A percentile compares a stretch with the other conserved stretches of the same genome.
phyloP scores from a whole-genome alignment of 2,329 filamentous ascomycete genomes.

The Emmonsiellopsis sp. region DNA sequence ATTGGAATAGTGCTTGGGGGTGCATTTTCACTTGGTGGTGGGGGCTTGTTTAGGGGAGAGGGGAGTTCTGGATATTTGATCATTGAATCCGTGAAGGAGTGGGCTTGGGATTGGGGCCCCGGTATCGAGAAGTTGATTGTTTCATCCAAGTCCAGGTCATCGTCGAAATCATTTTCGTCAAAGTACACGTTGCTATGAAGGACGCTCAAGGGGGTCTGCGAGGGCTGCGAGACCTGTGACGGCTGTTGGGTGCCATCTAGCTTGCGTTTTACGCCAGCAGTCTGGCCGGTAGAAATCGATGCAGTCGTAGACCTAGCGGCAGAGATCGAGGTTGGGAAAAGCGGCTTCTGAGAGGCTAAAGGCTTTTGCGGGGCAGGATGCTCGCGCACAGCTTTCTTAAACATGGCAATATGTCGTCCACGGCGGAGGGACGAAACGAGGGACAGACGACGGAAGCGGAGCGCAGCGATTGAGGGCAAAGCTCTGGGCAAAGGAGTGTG shows the following conservation, averaged over 20 bases:
- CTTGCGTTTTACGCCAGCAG: conserved; percentile 29
- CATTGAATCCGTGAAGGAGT: conserved; percentile 14
- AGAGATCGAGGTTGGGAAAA: conserved; percentile 1
- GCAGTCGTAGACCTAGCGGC: conserved; percentile 17
- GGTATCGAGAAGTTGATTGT: conserved; percentile 15
- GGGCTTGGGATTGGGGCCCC: not conserved
- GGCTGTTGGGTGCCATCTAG: conserved; percentile 21
- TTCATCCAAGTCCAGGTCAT: conserved; percentile 64
- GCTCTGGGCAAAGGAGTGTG: not conserved
- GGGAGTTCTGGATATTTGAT: conserved; percentile 28
- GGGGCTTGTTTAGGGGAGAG: conserved; percentile 16
- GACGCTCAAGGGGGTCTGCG: conserved; percentile 27
- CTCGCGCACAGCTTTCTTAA: conserved; percentile 32
- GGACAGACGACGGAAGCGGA: not conserved
- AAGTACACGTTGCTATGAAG: conserved; percentile 50
- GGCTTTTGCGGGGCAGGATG: conserved; percentile 24
- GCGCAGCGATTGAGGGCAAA: not conserved
- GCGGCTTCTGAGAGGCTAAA: conserved; percentile 17
- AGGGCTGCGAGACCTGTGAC: conserved; percentile 2
- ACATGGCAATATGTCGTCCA: conserved; percentile 20
- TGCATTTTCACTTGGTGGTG: conserved; percentile 32
- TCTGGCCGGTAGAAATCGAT: conserved; percentile 16
- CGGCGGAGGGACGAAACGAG: not conserved
- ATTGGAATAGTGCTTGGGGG: conserved; percentile 60
- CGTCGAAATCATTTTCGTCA: conserved; percentile 75